These are phyloP conservation scores for Mytilinidion resinicola DNA, from an alignment of 495 filamentous ascomycete genomes.

Conservation along the genomic window DNA sequence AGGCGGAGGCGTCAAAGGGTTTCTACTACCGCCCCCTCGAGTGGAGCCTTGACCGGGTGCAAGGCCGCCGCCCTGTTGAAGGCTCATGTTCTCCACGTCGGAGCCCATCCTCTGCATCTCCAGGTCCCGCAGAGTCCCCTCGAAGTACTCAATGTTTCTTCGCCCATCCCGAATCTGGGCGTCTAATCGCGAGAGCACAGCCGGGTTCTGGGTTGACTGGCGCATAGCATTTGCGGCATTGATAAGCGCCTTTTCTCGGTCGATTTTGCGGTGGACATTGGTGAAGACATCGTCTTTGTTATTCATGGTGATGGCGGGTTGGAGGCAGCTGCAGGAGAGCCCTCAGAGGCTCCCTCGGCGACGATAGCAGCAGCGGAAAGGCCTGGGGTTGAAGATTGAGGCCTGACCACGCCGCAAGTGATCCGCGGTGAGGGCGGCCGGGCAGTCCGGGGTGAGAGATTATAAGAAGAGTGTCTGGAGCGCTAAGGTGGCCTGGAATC, in stretches of 20 bases:
- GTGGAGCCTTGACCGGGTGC: constrained; percentile 32
- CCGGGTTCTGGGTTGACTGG: constrained; percentile 86
- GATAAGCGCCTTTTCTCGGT: constrained; percentile 93
- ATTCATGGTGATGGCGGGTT: constrained; percentile 35
- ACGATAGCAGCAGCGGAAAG: background rate
- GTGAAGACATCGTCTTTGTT: constrained; percentile 72
- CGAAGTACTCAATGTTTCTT: constrained; percentile 88
- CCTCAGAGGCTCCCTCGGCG: background rate
- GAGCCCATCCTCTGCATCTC: constrained; percentile 69
- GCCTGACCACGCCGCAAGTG: too few species aligned
- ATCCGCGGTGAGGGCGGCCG: too few species aligned
- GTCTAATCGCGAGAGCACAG: constrained; percentile 81
- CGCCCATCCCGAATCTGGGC: constrained; percentile 87
- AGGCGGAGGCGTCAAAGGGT: constrained; percentile 40
- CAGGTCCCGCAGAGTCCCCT: constrained; percentile 81
- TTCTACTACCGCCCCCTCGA: constrained; percentile 28
- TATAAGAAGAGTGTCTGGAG: too few species aligned
- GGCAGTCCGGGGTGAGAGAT: too few species aligned
- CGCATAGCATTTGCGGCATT: constrained; percentile 90
- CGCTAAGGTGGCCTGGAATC: too few species aligned
- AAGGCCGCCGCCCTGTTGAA: constrained; percentile 40
- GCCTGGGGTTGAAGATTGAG: too few species aligned
- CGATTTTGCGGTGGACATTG: constrained; percentile 94
- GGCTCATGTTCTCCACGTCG: constrained; percentile 56
- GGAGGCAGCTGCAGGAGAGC: background rate